Evolutionary conservation across 164 flowering plant species (phyloP).

Genomic region (Litsea cubeba): DNA sequence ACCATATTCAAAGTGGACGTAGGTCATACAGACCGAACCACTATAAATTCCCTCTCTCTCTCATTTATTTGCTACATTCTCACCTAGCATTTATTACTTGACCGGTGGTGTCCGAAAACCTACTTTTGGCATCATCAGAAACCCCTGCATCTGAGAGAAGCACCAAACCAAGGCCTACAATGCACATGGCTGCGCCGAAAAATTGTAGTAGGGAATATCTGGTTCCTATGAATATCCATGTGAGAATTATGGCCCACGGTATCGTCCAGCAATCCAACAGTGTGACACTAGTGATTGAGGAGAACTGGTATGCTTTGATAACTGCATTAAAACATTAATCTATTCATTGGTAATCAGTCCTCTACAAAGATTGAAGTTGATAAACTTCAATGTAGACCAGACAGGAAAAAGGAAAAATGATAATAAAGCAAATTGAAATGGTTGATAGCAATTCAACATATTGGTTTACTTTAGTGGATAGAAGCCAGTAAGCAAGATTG

Average conservation of each 20-base stretch:
- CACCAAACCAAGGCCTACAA: slow-evolving; percentile 63
- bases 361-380: background rate
- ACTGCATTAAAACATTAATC: slow-evolving; percentile 36
- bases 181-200: slow-evolving; percentile 52
- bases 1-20: no score
- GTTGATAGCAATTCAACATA: background rate
- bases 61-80: no score
- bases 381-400: background rate
- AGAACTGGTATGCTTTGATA: slow-evolving; percentile 61
- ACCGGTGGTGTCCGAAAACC: no score
- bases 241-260: slow-evolving; percentile 69
- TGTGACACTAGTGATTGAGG: slow-evolving; percentile 82
- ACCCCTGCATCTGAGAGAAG: slow-evolving; percentile 67
- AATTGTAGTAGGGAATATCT: slow-evolving; percentile 60
- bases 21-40: no score
- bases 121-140: no score
- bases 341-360: background rate
- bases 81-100: no score
- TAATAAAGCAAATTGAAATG: background rate
- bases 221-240: slow-evolving; percentile 63
- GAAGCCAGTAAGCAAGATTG: background rate
- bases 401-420: background rate
- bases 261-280: slow-evolving; percentile 75
- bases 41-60: no score
- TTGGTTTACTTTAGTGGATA: background rate